Evolutionary conservation across 495 filamentous ascomycete species (phyloP), one percentile per base, ranked within the genome.

Genomic region (Lentithecium fluviatile): DNA sequence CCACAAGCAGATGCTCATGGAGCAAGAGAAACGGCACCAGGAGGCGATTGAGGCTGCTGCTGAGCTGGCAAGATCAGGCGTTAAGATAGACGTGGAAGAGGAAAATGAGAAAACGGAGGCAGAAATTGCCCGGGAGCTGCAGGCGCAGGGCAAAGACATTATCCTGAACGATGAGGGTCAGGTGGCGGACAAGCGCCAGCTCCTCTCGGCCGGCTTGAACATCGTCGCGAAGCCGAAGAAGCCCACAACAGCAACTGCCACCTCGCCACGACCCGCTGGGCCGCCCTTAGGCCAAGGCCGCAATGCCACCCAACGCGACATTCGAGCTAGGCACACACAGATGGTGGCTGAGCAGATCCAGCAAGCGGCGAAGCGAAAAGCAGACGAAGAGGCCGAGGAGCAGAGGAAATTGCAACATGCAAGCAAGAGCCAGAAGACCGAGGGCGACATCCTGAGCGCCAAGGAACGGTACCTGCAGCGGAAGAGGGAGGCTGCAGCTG

Each of bases 131-230:
- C 80, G 78, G 46, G 87, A 95, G 65, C 80, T 94, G 62, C 88
- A 88, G 63, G 80, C 83, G 23, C 74, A 78, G 50, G 92, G 88
- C 1, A 84, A 83, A 5, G 77, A 80, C 13, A 81, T 96, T 58
- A 79, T 84, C 13, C 73, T 95, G 65, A 97, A 97, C 67, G 94
- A 97, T 62, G 94, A 97, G 46, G 94, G 95, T 0, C 85, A 95
- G 69, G 87, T 98, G 3, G 88, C 95, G 19, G 94, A 98, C 69
- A 97, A 96, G 78, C 82, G 93, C 20, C 89, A 97, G 68, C 75
- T 98, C 17, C 80, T 98, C 13, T 86, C 82, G 47, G 93, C 92
- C 11, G 94, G 94, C 43, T 75, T 98, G 40, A 98, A 98, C 59
- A 79, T 97, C 13, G 82, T 79, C 19, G 78, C 85, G 7, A 88